Conservation (phyloP, 257 asterid genomes). For the Penstemon davidsonii region DNA sequence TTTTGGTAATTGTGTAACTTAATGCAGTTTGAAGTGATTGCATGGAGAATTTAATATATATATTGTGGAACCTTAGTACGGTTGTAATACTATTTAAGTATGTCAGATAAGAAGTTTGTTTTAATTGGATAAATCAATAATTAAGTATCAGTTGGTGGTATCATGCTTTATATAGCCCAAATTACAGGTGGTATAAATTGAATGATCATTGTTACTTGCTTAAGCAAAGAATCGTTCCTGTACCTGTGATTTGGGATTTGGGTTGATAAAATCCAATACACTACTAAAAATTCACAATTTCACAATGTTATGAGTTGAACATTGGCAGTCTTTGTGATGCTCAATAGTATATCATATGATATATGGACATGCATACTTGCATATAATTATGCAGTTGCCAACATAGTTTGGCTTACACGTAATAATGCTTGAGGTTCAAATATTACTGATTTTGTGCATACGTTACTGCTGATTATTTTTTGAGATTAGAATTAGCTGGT, state of each 20-base stretch:
- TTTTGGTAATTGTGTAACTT: slow-evolving; percentile 6
- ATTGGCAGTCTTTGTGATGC: neutral
- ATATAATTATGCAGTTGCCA: neutral
- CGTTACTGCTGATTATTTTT: neutral
- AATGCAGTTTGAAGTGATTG: neutral
- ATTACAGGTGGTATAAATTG: slow-evolving; percentile 5
- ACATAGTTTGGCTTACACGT: neutral
- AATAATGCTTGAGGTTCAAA: neutral
- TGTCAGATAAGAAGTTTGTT: neutral
- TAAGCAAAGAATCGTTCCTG: neutral
- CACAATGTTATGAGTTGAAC: neutral
- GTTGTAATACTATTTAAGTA: neutral
- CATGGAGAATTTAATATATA: too few species aligned
- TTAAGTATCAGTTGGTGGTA: neutral
- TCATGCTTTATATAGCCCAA: neutral
- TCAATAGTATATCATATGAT: neutral
- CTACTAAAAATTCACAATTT: neutral
- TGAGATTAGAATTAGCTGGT: neutral
- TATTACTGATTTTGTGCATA: neutral
- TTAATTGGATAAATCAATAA: neutral
- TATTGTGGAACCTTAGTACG: neutral
- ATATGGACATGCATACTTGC: neutral
- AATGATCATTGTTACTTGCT: neutral
- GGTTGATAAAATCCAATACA: neutral
- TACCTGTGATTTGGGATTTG: neutral